A percentile compares a stretch with the other conserved stretches of the same genome.
These are phyloP conservation scores for Micromonas pusilla DNA, from an alignment of 139 green algal genomes.

Conservation along the genomic window DNA sequence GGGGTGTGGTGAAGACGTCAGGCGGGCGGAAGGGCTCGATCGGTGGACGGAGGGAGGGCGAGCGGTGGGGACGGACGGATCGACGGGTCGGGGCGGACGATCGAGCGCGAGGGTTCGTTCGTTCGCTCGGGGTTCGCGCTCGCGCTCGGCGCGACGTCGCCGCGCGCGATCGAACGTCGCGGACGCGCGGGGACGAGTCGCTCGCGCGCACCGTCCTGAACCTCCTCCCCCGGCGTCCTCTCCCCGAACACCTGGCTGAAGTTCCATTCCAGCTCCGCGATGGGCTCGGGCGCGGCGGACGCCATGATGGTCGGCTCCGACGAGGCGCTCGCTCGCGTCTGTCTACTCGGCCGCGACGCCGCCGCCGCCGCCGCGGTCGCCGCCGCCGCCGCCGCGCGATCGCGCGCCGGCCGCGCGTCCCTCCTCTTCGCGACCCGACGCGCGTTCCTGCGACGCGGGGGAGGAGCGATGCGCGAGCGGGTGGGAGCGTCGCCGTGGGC, in stretches of 20 bases:
- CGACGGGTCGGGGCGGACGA: too few relatives aligned
- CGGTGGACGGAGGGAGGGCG: too few relatives aligned
- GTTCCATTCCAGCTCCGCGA: slow-evolving; percentile 65
- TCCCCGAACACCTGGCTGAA: slow-evolving; percentile 98
- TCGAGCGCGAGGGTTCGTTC: too few relatives aligned
- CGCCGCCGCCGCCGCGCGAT: background rate
- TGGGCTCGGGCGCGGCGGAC: background rate
- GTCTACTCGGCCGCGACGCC: background rate
- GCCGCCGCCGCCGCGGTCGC: background rate
- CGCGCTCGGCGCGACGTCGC: too few relatives aligned
- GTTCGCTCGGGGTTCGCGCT: too few relatives aligned
- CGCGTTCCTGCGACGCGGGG: background rate
- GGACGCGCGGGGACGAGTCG: background rate
- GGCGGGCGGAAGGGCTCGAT: too few relatives aligned
- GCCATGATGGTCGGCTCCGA: background rate
- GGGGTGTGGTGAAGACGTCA: too few relatives aligned
- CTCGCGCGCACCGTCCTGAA: slow-evolving; percentile 76
- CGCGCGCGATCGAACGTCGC: background rate
- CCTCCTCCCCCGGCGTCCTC: slow-evolving; percentile 80
- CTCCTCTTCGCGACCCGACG: background rate
- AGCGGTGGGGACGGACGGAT: too few relatives aligned
- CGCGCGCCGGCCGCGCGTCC: background rate
- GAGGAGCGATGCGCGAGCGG: background rate
- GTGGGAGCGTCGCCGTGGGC: background rate
- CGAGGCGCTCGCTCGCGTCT: background rate